These are phyloP conservation scores for Bruguiera hainesii DNA, from an alignment of 441 rosid genomes.

Conservation along the genomic window DNA sequence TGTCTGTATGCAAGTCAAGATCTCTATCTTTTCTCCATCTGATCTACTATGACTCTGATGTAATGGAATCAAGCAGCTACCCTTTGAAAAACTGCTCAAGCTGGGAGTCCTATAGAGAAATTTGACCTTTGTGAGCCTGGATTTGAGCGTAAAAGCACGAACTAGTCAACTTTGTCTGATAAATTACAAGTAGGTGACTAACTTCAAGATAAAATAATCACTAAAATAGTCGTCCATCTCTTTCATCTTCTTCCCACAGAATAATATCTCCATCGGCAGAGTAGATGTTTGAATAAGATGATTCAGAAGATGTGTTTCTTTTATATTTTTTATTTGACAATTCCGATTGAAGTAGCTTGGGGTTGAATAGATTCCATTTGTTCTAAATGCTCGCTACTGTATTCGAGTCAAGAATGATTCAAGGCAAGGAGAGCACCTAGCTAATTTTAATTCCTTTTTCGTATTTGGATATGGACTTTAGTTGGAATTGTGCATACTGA, in stretches of 20 bases:
- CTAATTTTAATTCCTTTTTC: no score
- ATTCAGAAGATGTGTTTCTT: background rate
- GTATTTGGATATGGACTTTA: no score
- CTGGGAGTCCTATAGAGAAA: background rate
- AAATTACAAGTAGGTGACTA: background rate
- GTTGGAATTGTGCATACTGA: no score
- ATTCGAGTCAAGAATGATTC: background rate
- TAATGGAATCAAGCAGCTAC: conserved; percentile 2
- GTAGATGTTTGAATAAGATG: background rate
- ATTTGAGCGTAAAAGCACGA: background rate
- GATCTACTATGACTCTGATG: background rate
- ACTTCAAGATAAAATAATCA: no score
- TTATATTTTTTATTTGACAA: background rate
- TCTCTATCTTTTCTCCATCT: background rate
- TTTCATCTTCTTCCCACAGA: background rate
- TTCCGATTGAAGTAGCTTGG: background rate
- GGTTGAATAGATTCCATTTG: background rate
- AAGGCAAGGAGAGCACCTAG: background rate
- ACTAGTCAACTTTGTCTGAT: conserved; percentile 1
- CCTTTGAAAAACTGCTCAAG: background rate
- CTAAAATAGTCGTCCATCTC: background rate
- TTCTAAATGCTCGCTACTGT: background rate
- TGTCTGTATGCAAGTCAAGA: background rate
- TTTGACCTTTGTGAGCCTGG: background rate
- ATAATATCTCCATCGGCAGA: background rate